phyloP scores from a whole-genome alignment of 208 protist genomes.

The Angomonas ambiguus region DNA sequence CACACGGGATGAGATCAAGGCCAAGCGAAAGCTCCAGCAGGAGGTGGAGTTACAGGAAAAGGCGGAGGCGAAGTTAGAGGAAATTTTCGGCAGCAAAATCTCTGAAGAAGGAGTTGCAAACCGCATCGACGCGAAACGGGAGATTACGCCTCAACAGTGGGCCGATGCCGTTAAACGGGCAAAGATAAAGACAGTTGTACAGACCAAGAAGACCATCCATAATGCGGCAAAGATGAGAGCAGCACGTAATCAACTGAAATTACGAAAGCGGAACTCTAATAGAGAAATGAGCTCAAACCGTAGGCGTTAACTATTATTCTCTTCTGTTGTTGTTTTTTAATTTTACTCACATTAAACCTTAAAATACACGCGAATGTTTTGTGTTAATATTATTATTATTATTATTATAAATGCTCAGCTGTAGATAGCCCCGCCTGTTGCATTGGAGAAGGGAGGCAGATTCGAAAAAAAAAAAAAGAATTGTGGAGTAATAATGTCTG shows the following conservation, averaged over 20 bases:
- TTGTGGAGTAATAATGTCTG: no score
- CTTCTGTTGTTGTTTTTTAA: background rate
- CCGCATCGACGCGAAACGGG: slow-evolving; percentile 56
- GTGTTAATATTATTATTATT: background rate
- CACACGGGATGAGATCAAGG: slow-evolving; percentile 48
- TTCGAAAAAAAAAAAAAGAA: background rate
- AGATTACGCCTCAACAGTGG: slow-evolving; percentile 75
- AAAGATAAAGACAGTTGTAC: slow-evolving; percentile 49
- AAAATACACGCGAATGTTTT: background rate
- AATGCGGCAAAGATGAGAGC: slow-evolving; percentile 62
- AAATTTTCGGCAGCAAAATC: slow-evolving; percentile 60
- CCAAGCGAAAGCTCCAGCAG: slow-evolving; percentile 34
- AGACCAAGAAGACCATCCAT: slow-evolving; percentile 68
- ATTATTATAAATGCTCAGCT: background rate
- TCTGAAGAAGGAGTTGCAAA: background rate
- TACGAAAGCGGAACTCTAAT: slow-evolving; percentile 38
- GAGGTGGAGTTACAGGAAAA: slow-evolving; percentile 49
- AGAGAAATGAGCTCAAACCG: slow-evolving; percentile 63
- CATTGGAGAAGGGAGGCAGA: no score
- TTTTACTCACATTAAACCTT: background rate
- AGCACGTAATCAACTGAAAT: slow-evolving; percentile 29
- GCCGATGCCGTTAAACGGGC: slow-evolving; percentile 69
- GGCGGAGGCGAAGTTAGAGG: slow-evolving; percentile 61
- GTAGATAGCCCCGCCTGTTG: no score
- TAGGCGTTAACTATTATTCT: slow-evolving; percentile 15